Base-by-base conservation (phyloP, 352 stramenopile species). In the Lagenidium sp. region DNA sequence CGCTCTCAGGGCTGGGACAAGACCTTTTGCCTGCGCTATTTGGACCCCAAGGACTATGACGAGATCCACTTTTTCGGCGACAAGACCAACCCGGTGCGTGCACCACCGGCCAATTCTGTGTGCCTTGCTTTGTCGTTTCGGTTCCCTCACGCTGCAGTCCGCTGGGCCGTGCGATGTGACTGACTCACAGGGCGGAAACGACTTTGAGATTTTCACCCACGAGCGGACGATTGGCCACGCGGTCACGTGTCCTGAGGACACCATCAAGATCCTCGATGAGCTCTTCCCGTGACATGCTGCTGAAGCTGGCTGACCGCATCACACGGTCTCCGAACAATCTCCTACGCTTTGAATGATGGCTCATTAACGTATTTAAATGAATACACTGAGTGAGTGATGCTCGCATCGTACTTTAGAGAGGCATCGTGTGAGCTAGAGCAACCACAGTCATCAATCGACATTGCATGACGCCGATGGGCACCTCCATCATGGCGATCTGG, bases 11-110 rank as follows among this genome's bases (percentile, higher is more conserved):
- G 96, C 22, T 99, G 96, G 96, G 96, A 99, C 75, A 99, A 99
- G 82, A 99, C 96, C 1, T 99, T 98, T 63, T 98, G 94, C 66
- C 82, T 99, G 38, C 81, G 87, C 41, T 98, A 95, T 71, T 58
- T 96, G 26, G 69, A 84, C 43, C 68, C 83, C 11, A 86, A 74
- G 42, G 94, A 98, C 65, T 99, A 97, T 73, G 95, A 99, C 59
- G 94, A 98, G 62, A 96, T 99, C 63, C 96, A 99, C 72, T 99
- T 99, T 61, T 99, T 99, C 63, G 97, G 97, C 40, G 97, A 99
- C 83, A 99, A 99, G 74, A 99, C 95, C 15, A 95, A 98, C 72
- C 67, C 96, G 61, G 50, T 56, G 30, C 40, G 47, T n/a, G n/a
- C n/a, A n/a, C n/a, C n/a, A n/a, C n/a, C n/a, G n/a, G n/a, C n/a